Evolutionary conservation across 1,139 yeast species (phyloP).

Genomic region (Geotrichum restrictum): DNA sequence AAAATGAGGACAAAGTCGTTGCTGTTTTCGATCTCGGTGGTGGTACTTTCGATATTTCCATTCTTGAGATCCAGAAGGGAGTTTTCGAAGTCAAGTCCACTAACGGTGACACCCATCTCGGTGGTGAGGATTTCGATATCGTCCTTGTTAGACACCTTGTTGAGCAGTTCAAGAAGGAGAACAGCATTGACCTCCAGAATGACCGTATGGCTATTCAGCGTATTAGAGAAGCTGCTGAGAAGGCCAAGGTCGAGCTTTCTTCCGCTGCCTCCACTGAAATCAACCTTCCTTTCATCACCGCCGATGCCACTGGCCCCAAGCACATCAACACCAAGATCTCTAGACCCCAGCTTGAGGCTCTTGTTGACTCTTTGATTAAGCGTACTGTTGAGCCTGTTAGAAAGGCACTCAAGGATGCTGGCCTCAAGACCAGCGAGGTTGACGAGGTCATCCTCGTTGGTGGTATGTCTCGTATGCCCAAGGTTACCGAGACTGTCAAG

Average conservation of each 20-base stretch:
- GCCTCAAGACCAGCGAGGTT: slow-evolving; percentile 74
- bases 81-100: slow-evolving; percentile 85
- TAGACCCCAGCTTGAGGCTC: slow-evolving; percentile 87
- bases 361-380: slow-evolving; percentile 89
- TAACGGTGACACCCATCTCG: slow-evolving; percentile 86
- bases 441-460: slow-evolving; percentile 97
- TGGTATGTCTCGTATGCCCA: slow-evolving; percentile 99
- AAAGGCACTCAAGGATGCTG: slow-evolving; percentile 97
- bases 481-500: slow-evolving; percentile 96
- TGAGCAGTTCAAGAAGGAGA: slow-evolving; percentile 87
- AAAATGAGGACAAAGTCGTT: slow-evolving; percentile 66
- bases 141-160: slow-evolving; percentile 84
- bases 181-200: slow-evolving; percentile 79
- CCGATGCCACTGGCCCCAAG: slow-evolving; percentile 94
- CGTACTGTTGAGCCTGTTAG: slow-evolving; percentile 95
- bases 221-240: slow-evolving; percentile 99
- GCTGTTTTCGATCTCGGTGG: slow-evolving; percentile 89
- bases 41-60: slow-evolving; percentile 84
- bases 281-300: slow-evolving; percentile 95
- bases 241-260: slow-evolving; percentile 97
- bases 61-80: slow-evolving; percentile 81
- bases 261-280: slow-evolving; percentile 91
- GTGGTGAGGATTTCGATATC: slow-evolving; percentile 83
- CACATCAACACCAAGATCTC: slow-evolving; percentile 92
- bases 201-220: slow-evolving; percentile 99